Evolutionary conservation across 371 early-diverging fungal species (phyloP).

Genomic region (Syncephalis plumigaleata): DNA sequence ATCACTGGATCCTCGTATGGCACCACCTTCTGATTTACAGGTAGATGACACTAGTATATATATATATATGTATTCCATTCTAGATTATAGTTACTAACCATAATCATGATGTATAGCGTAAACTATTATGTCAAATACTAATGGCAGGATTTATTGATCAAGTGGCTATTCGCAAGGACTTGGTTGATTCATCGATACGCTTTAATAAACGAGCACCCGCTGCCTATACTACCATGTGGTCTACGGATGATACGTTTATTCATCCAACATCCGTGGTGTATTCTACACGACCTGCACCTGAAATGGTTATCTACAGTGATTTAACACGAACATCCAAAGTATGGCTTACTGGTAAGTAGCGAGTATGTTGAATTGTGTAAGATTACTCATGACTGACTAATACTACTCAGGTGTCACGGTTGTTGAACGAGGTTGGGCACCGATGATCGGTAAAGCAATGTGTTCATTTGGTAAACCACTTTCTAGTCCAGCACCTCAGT

Average conservation of each 20-base stretch:
- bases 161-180: conserved; percentile 62
- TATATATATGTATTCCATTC: not conserved
- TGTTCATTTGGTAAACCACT: conserved; percentile 48
- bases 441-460: conserved; percentile 29
- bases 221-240: conserved; percentile 69
- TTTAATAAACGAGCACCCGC: conserved; percentile 23
- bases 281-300: conserved; percentile 48
- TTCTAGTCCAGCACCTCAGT: conserved; percentile 42
- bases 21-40: conserved; percentile 8
- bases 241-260: conserved; percentile 50
- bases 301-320: conserved; percentile 60
- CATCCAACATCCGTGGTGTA: conserved; percentile 53
- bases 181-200: conserved; percentile 31
- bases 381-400: not conserved
- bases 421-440: conserved; percentile 25
- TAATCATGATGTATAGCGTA: conserved; percentile 31
- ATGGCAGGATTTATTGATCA: conserved; percentile 82
- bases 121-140: conserved; percentile 66
- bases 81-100: too few species aligned
- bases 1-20: conserved; percentile 18
- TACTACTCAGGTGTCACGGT: conserved; percentile 12
- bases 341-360: conserved; percentile 5
- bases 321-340: conserved; percentile 14
- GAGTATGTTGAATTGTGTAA: not conserved
- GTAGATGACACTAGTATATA: not conserved